A percentile compares a stretch with the other conserved stretches of the same genome.
These are phyloP conservation scores for Cicer arietinum DNA, from an alignment of 306 rosid species.

Conservation along the genomic window DNA sequence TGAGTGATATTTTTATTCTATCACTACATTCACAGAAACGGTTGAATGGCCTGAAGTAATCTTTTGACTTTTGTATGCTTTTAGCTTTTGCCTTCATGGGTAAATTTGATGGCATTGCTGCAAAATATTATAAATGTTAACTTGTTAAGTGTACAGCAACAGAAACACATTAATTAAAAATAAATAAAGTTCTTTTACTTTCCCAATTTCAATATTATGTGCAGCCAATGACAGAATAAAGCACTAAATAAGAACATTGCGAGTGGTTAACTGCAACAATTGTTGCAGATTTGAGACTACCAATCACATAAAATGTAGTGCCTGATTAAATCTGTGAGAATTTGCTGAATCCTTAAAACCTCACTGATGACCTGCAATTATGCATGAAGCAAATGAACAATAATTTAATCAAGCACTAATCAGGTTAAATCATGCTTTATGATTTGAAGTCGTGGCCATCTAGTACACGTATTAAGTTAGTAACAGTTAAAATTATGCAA, in stretches of 20 bases:
- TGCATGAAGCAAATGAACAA: background rate
- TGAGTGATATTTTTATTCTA: conserved; percentile 56
- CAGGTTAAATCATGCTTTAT: background rate
- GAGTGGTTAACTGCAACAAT: background rate
- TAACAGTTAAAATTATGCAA: background rate
- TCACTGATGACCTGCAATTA: conserved; percentile 79
- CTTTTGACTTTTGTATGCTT: conserved; percentile 44
- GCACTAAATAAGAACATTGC: too few species aligned
- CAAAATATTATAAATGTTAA: conserved; percentile 27
- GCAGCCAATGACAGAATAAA: too few species aligned
- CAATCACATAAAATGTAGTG: conserved; percentile 37
- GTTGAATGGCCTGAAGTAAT: conserved; percentile 45
- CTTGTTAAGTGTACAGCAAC: background rate
- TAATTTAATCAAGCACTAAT: background rate
- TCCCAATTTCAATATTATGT: too few species aligned
- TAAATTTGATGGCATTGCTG: conserved; percentile 96
- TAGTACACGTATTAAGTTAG: background rate
- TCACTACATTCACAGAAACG: conserved; percentile 50
- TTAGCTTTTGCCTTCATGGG: conserved; percentile 76
- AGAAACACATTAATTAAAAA: background rate
- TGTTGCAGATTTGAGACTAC: background rate
- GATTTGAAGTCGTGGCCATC: background rate
- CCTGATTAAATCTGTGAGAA: conserved; percentile 90
- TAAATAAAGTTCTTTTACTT: too few species aligned
- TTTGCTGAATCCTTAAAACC: conserved; percentile 90